Conservation (phyloP, 768 basidiomycete genomes). For the Tulasnella sp. region DNA sequence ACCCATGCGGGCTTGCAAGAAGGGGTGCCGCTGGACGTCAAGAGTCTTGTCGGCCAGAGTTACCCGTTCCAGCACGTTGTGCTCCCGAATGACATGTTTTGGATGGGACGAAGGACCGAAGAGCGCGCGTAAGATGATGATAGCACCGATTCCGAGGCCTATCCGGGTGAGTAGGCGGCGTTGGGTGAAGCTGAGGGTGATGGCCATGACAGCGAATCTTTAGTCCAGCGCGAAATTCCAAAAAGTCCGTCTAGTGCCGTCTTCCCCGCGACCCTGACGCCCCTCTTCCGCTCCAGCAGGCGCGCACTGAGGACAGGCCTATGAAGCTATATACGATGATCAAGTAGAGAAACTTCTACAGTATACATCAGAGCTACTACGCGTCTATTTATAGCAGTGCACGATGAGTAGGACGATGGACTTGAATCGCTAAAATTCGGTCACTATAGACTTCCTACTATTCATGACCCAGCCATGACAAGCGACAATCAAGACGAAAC, state of each 20-base stretch:
- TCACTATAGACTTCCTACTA: no score
- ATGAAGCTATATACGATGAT: no score
- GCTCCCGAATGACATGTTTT: constrained; percentile 38
- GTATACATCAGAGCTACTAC: no score
- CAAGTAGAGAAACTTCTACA: no score
- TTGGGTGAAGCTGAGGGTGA: constrained; percentile 3
- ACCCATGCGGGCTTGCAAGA: constrained; percentile 80
- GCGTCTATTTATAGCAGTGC: no score
- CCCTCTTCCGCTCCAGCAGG: no score
- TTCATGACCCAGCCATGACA: no score
- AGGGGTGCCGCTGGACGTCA: constrained; percentile 80
- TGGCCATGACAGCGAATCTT: constrained; percentile 8
- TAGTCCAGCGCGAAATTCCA: neutral
- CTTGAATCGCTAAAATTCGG: no score
- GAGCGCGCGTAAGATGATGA: constrained; percentile 3
- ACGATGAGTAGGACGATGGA: no score
- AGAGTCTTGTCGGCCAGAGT: constrained; percentile 58
- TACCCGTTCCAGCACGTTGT: constrained; percentile 56
- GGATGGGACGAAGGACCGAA: constrained; percentile 12
- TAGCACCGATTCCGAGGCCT: neutral
- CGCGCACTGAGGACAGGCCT: no score
- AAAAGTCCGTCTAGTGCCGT: neutral
- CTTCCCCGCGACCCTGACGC: neutral
- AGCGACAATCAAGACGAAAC: no score
- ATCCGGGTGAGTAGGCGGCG: constrained; percentile 6